Conservation (phyloP, 495 filamentous ascomycete genomes). For the Pseudevernia furfuracea region DNA sequence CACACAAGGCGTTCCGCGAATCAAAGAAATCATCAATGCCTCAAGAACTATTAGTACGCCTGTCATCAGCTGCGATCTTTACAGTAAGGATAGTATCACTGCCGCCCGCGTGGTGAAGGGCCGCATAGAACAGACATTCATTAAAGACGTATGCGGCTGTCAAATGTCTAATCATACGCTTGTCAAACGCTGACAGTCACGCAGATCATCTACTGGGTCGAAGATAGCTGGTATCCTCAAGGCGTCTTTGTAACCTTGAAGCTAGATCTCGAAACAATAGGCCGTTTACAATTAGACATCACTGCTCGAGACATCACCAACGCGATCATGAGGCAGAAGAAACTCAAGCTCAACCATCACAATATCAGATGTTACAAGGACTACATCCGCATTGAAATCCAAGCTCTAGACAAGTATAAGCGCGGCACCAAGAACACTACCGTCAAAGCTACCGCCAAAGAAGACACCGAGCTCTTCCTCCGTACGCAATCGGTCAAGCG, state of each 20-base stretch:
- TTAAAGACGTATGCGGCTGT: slow-evolving; percentile 48
- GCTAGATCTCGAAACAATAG: slow-evolving; percentile 68
- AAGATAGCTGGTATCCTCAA: slow-evolving; percentile 73
- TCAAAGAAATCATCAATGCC: slow-evolving; percentile 99
- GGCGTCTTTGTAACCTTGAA: slow-evolving; percentile 64
- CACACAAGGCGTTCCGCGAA: slow-evolving; percentile 96
- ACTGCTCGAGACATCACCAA: slow-evolving; percentile 56
- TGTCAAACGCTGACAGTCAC: slow-evolving; percentile 25
- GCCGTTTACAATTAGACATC: slow-evolving; percentile 71
- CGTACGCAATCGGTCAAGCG: slow-evolving; percentile 79
- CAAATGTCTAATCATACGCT: slow-evolving; percentile 25
- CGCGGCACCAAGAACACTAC: slow-evolving; percentile 31
- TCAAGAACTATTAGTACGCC: slow-evolving; percentile 89
- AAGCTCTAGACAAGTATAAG: slow-evolving; percentile 39
- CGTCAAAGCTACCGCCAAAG: slow-evolving; percentile 41
- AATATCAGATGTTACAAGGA: slow-evolving; percentile 43
- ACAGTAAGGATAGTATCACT: slow-evolving; percentile 57
- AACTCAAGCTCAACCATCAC: slow-evolving; percentile 56
- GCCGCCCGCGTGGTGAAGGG: slow-evolving; percentile 83
- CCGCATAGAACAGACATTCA: slow-evolving; percentile 80
- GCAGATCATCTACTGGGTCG: slow-evolving; percentile 64
- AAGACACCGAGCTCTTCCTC: slow-evolving; percentile 62
- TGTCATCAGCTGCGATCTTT: slow-evolving; percentile 76
- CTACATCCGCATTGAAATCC: slow-evolving; percentile 47
- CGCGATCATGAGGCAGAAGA: slow-evolving; percentile 68